Base-by-base conservation (phyloP, 192 early-diverging fungal genomes). In the Umbelopsis isabellina region DNA sequence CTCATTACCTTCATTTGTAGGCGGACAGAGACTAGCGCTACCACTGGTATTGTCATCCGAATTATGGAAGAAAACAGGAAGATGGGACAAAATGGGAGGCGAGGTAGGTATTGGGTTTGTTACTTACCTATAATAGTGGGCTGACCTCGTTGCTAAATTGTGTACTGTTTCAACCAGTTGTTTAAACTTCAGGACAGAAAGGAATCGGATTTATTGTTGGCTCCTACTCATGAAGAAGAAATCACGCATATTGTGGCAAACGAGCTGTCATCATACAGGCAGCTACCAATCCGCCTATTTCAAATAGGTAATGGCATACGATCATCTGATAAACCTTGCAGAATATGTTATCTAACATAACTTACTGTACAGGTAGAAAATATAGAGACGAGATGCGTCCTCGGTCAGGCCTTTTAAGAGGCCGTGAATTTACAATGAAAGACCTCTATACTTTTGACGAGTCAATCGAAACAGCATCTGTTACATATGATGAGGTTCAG, bases 351-450 rank as follows among this genome's bases (percentile, higher is more conserved):
- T 33, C 12, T 25, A 27, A 66, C 37, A 16, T 5, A 2, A 37
- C 16, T 25, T 65, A 35, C 23, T n/a, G 9, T 25, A 9, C 55
- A 83, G 84, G 86, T n/a, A 82, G 86, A 45, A 96, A 96, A 79
- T 96, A 88, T 67, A 86, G 93, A 30, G 94, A 95, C 74, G 94
- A 95, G 67, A 80, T 90, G 48, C 83, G 95, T 27, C 93, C 93
- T 20, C 84, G 95, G 22, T 87, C 86, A 7, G 96, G 96, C 10
- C 75, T 97, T 21, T 82, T 97, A 50, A 82, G 96, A 13, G 94
- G 86, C 2, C 88, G 92, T 35, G 96, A 97, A 75, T 97, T 97
- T 76, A 75, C 95, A n/a, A 97, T 97, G 96, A 97, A 96, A 77
- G 96, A 97, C 79, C 75, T 97, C 72, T 96, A 97, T 76, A 87